Evolutionary conservation across 176 grass and related monocot genomes (phyloP), one percentile per base, ranked within the genome.

Genomic region (Carex pumila): DNA sequence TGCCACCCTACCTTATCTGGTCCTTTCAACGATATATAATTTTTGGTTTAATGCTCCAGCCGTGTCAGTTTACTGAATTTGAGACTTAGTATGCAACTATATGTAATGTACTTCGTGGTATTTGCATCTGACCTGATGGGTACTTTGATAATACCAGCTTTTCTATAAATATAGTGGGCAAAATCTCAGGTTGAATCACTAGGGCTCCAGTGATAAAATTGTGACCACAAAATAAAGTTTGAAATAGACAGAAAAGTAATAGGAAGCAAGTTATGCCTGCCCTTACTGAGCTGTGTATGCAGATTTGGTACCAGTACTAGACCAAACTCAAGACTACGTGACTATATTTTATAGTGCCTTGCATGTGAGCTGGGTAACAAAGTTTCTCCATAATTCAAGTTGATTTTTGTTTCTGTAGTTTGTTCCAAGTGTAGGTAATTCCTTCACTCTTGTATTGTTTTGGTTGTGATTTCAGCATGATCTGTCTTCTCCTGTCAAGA

Each of bases 401-500:
- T 10, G 1, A 15, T 7, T 21, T 76, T 47, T 0, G 25, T 77
- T 32, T 29, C 12, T 56, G 25, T 77, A 17, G 45, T 77, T 63
- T 67, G 39, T 15, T 69, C 56, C 81, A 75, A 37, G 12, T 25
- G 80, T 30, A 70, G 12, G 31, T n/a, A 15, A 64, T 76, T 77
- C 7, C 7, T 69, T 54, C 61, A 25, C 22, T 4, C 14, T 36
- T 86, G 3, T 67, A 7, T 53, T 61, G 39, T 15, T 85, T 68
- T 87, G 0, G 45, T 80, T 83, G 21, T 22, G 61, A 86, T 88
- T 86, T 82, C 87, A 99, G 91, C 91, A 95, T 60, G 87, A 94
- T 68, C 89, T 99, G 68, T 84, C 84, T 58, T 86, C 47, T 68
- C 91, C 91, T 0, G 93, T 99, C 75, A 99, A 99, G 96, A 95